Percentiles rank a stretch among this genome's conserved stretches.
phyloP scores from a whole-genome alignment of 2,329 filamentous ascomycete genomes.

The Alternaria metachromatica region DNA sequence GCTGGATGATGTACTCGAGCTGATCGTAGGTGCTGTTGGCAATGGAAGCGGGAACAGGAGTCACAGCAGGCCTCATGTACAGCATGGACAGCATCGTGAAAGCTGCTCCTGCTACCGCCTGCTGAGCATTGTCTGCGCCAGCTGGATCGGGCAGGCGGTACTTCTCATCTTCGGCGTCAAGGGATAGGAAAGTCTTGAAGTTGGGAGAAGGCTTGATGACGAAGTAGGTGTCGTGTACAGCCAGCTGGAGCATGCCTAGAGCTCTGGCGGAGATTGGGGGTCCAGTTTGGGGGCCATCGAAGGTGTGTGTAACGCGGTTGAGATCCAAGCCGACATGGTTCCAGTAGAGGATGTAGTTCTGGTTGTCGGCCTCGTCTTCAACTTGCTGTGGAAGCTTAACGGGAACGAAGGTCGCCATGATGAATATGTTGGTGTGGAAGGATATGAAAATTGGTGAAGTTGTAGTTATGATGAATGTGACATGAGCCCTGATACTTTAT shows the following conservation, averaged over 20 bases:
- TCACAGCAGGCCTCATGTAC: slow-evolving; percentile 14
- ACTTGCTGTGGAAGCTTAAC: slow-evolving; percentile 12
- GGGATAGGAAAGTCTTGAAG: slow-evolving; percentile 23
- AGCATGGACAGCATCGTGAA: slow-evolving; percentile 23
- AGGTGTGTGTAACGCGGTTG: slow-evolving; percentile 19
- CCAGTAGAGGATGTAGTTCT: slow-evolving; percentile 23
- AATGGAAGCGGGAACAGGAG: slow-evolving; percentile 5
- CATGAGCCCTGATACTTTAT: not conserved
- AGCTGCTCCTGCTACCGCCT: slow-evolving; percentile 31
- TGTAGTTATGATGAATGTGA: not conserved
- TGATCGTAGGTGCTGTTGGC: slow-evolving; percentile 16
- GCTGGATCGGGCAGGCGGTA: slow-evolving; percentile 16
- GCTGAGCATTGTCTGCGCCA: slow-evolving; percentile 22
- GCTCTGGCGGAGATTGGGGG: slow-evolving; percentile 18
- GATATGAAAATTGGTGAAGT: not conserved
- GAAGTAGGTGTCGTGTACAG: slow-evolving; percentile 37
- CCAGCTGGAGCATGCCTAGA: slow-evolving; percentile 32
- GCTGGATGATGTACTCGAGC: slow-evolving; percentile 14
- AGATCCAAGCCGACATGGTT: slow-evolving; percentile 17
- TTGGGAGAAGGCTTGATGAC: slow-evolving; percentile 20
- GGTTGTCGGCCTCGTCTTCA: slow-evolving; percentile 14
- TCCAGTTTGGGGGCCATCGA: slow-evolving; percentile 17
- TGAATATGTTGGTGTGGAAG: not conserved
- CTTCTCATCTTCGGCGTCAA: slow-evolving; percentile 1
- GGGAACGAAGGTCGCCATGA: slow-evolving; percentile 1